phyloP scores from a whole-genome alignment of 345 rosid genomes.

The Ceriops decandra region DNA sequence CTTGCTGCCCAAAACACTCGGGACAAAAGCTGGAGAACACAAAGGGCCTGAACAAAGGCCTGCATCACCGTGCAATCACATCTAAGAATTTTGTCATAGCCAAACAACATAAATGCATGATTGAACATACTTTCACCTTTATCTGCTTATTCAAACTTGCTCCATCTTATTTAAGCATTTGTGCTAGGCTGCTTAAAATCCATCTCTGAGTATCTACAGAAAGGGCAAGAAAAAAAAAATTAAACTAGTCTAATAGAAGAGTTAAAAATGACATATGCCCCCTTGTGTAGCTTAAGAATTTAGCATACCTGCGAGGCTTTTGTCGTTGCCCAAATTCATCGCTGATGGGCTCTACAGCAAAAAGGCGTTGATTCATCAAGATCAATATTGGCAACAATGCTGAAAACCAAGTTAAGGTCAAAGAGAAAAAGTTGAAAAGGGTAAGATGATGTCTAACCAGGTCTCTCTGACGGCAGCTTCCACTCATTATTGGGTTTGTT shows the following conservation, averaged over 20 bases:
- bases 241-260: not conserved
- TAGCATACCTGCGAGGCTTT: constrained; percentile 56
- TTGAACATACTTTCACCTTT: constrained; percentile 34
- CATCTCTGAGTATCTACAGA: constrained; percentile 71
- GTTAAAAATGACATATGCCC: not conserved
- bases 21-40: constrained; percentile 50
- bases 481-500: constrained; percentile 44
- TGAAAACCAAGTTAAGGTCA: not conserved
- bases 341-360: constrained; percentile 41
- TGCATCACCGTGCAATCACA: constrained; percentile 40
- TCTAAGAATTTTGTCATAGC: constrained; percentile 26
- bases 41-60: constrained; percentile 53
- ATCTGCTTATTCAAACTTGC: constrained; percentile 34
- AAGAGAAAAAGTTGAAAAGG: not conserved
- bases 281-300: constrained; percentile 3
- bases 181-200: constrained; percentile 61
- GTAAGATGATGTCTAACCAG: constrained; percentile 42
- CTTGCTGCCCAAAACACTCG: constrained; percentile 56
- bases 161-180: constrained; percentile 29
- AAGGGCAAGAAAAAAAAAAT: not conserved
- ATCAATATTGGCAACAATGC: not conserved
- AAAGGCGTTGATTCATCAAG: constrained; percentile 6
- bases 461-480: constrained; percentile 49
- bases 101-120: constrained; percentile 15
- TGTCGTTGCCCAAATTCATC: constrained; percentile 58